Evolutionary conservation across 805 yeast genomes (phyloP), one percentile per base, ranked within the genome.

Genomic region (Lipomyces yamadae): DNA sequence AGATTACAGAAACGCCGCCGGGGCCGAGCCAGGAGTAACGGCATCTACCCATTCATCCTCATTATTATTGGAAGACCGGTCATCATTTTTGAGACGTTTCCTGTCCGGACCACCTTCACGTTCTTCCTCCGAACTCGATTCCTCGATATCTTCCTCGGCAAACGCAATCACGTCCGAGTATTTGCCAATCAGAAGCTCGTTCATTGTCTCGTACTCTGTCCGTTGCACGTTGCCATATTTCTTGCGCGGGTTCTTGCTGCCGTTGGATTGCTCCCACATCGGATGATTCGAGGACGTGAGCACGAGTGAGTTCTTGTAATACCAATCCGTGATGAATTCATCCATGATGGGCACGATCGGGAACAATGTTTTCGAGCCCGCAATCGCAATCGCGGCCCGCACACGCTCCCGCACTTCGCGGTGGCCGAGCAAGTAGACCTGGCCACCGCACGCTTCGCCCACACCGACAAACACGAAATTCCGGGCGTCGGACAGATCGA

Each of bases 271-370:
- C 34, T 87, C 88, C 98, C 98, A 94, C 71, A 95, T 89, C 4
- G 89, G 81, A 76, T 95, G 96, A 66, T 83, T 83, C 62, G 82
- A 79, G 60, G 91, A 83, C 2, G 97, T 86, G 29, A 68, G 52
- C 0, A 94, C 85, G 34, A 94, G 83, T 1, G 97, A 91, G 73
- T 91, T 89, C 70, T 88, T 87, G 79, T 87, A 92, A 78, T 87
- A 95, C 97, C 98, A 93, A 74, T 93, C 97, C 18, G 90, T 85
- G 79, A 93, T 84, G 7, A 89, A 86, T 77, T 95, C 98, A 76
- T 94, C 98, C 58, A 92, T 86, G 32, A 91, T 84, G 4, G 97
- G 93, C 3, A 91, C 91, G 56, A 94, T 83, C 1, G 96, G 88
- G 70, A 90, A 85, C 73, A 94, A 80, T 1, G 88, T 84, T 59